Percentiles rank a stretch among this genome's conserved stretches.
Evolutionary conservation across 2,329 filamentous ascomycete species (phyloP).

Genomic region (Byssothecium circinans): DNA sequence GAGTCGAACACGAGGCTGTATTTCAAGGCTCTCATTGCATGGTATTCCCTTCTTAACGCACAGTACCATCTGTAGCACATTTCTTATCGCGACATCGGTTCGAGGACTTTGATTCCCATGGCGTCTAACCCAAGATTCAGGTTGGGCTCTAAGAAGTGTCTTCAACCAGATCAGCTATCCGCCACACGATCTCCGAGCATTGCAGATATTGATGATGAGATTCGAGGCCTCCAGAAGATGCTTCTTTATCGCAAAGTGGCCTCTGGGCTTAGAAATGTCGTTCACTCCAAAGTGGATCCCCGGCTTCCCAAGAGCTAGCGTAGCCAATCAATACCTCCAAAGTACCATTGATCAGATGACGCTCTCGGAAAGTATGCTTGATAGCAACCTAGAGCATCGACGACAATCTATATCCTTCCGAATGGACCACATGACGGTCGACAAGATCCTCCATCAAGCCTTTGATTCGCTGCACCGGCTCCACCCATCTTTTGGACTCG

Average conservation of each 20-base stretch:
- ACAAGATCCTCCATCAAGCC: slow-evolving; percentile 7
- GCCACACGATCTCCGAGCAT: neutral
- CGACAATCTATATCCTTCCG: slow-evolving; percentile 12
- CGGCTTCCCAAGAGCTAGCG: slow-evolving; percentile 4
- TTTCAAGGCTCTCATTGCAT: too few species aligned
- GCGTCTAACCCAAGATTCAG: neutral
- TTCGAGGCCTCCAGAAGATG: neutral
- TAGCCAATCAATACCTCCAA: slow-evolving; percentile 4
- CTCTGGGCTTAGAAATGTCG: neutral
- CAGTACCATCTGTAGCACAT: neutral
- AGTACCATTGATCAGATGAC: slow-evolving; percentile 35
- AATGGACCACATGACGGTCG: slow-evolving; percentile 29
- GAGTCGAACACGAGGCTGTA: too few species aligned
- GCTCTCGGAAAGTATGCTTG: slow-evolving; percentile 21
- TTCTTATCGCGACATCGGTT: too few species aligned
- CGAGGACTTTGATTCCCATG: neutral
- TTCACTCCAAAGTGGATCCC: neutral
- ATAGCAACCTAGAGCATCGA: slow-evolving; percentile 19
- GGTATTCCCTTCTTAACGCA: neutral
- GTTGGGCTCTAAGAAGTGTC: neutral
- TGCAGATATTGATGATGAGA: neutral
- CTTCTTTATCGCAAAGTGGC: neutral
- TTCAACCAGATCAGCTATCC: neutral
- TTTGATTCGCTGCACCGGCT: slow-evolving; percentile 27
- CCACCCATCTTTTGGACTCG: slow-evolving; percentile 21